Conservation (phyloP, 768 basidiomycete genomes). For the Mrakia gelida region DNA sequence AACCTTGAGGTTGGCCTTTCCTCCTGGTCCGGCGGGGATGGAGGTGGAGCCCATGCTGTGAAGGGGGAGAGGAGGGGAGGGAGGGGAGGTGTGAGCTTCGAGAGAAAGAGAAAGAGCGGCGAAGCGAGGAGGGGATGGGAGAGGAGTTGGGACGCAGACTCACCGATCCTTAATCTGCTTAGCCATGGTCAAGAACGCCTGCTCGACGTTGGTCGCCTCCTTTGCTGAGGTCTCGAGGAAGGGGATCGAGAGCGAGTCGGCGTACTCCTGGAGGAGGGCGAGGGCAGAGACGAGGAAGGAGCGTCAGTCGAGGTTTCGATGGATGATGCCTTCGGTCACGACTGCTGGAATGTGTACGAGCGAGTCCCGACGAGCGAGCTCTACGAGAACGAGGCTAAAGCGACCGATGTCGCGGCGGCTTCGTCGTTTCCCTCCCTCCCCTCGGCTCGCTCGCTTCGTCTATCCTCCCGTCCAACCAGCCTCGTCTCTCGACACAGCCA, state of each 20-base stretch:
- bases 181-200: conserved; percentile 34
- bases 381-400: no score
- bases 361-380: no score
- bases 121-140: background rate
- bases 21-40: conserved; percentile 62
- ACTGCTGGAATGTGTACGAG: no score
- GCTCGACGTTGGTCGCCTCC: conserved; percentile 34
- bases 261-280: conserved; percentile 28
- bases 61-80: conserved; percentile 2
- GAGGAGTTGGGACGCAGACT: conserved; percentile 36
- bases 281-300: background rate
- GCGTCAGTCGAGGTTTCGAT: background rate
- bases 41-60: conserved; percentile 71
- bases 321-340: background rate
- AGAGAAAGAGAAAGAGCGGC: conserved; percentile 34
- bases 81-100: background rate
- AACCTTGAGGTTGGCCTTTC: conserved; percentile 71
- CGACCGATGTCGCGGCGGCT: background rate
- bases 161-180: conserved; percentile 83
- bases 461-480: background rate
- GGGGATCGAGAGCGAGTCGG: conserved; percentile 33
- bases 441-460: no score
- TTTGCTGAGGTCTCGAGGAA: conserved; percentile 34
- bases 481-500: background rate
- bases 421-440: no score